A percentile compares a stretch with the other conserved stretches of the same genome.
Evolutionary conservation across 1,284 basidiomycete genomes (phyloP).

Genomic region (Pseudozyma sp.): DNA sequence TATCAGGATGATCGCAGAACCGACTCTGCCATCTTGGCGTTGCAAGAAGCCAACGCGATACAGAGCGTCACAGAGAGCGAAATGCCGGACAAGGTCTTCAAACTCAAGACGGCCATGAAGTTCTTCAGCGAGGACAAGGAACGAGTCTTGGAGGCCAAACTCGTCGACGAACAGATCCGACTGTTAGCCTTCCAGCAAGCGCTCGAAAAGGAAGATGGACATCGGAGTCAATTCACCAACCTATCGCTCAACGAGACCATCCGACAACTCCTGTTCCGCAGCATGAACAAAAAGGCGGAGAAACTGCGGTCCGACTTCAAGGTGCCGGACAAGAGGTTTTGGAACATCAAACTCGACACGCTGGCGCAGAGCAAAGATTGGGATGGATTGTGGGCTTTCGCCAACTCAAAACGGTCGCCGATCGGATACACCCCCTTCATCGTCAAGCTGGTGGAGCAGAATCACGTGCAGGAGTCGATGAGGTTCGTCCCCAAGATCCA

Average conservation of each 20-base stretch:
- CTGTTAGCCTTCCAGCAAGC: constrained; percentile 84
- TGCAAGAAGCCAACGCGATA: constrained; percentile 75
- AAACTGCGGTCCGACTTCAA: constrained; percentile 64
- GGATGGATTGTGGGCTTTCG: constrained; percentile 57
- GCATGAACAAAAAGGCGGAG: constrained; percentile 60
- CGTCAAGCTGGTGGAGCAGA: constrained; percentile 53
- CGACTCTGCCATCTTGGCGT: constrained; percentile 85
- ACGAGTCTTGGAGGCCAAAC: constrained; percentile 88
- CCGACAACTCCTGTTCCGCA: constrained; percentile 53
- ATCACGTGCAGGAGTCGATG: constrained; percentile 55
- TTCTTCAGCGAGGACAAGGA: constrained; percentile 96
- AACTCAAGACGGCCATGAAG: constrained; percentile 85
- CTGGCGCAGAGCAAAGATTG: constrained; percentile 52
- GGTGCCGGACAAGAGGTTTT: constrained; percentile 59
- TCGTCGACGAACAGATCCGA: constrained; percentile 86
- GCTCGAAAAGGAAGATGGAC: constrained; percentile 85
- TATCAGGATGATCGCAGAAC: constrained; percentile 96
- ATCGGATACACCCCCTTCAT: constrained; percentile 79
- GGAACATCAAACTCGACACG: constrained; percentile 55
- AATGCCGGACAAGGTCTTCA: constrained; percentile 74
- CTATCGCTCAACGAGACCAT: constrained; percentile 62
- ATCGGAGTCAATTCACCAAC: constrained; percentile 62
- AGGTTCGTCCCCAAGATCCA: constrained; percentile 52
- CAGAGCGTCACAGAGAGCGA: constrained; percentile 22
- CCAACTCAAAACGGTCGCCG: constrained; percentile 77